Conservation (phyloP, 164 flowering plant genomes). For the Tetracentron sinense region DNA sequence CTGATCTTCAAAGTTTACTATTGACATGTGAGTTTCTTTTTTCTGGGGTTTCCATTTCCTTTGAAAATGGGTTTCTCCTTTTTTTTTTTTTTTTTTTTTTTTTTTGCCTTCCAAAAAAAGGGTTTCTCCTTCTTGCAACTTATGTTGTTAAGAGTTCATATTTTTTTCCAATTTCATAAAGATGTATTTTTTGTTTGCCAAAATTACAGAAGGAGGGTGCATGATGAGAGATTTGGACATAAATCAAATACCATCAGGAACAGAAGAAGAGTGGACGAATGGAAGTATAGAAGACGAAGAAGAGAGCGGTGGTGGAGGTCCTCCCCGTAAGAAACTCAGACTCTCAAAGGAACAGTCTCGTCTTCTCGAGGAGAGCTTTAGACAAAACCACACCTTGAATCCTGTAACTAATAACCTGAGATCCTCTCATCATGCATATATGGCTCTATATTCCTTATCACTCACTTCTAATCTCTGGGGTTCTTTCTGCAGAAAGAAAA, state of each 20-base stretch:
- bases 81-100: no score
- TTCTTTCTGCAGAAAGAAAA: conserved; percentile 63
- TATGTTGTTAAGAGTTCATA: no score
- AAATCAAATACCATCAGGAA: conserved; percentile 51
- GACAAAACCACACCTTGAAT: conserved; percentile 71
- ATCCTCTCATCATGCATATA: not conserved
- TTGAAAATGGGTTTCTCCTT: no score
- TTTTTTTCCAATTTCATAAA: no score
- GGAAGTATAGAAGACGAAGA: conserved; percentile 56
- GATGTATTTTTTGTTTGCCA: no score
- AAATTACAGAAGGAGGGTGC: conserved; percentile 12
- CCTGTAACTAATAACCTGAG: conserved; percentile 39
- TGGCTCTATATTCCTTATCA: not conserved
- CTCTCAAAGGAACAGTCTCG: conserved; percentile 80
- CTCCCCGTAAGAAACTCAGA: conserved; percentile 80
- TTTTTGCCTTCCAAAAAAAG: no score
- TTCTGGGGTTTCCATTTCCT: no score
- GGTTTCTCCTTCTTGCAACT: no score
- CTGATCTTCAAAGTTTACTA: no score
- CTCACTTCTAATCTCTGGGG: not conserved
- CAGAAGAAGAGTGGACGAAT: conserved; percentile 34
- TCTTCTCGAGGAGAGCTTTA: conserved; percentile 78
- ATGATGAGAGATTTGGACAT: conserved; percentile 60
- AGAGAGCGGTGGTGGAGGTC: no score
- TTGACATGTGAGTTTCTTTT: no score